Conservation (phyloP, 2,329 filamentous ascomycete species). For the Mycosphaerella sp. region DNA sequence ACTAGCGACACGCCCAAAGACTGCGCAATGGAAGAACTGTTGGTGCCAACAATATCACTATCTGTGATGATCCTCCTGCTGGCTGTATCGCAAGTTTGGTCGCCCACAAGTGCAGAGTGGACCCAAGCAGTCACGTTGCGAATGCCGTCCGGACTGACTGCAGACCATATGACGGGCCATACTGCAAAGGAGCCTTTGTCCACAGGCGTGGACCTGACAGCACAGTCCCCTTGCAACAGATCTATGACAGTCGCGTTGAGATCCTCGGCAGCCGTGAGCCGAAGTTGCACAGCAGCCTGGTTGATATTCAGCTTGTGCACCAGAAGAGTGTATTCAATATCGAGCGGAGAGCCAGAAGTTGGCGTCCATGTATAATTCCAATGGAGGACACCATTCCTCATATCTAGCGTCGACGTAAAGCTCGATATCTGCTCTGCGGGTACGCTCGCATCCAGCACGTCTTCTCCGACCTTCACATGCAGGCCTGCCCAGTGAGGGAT, state of each 20-base stretch:
- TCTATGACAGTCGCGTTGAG: conserved; percentile 56
- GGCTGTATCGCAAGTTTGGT: conserved; percentile 34
- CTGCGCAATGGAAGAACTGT: conserved; percentile 60
- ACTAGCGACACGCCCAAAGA: conserved; percentile 49
- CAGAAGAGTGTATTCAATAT: conserved; percentile 60
- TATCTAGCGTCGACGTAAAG: conserved; percentile 56
- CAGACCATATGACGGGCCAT: conserved; percentile 53
- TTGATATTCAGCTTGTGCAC: conserved; percentile 58
- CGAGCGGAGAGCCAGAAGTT: conserved; percentile 42
- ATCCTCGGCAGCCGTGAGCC: conserved; percentile 50
- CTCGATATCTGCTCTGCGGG: conserved; percentile 52
- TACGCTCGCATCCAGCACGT: conserved; percentile 55
- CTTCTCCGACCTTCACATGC: conserved; percentile 49
- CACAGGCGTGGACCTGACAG: conserved; percentile 57
- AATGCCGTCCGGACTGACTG: conserved; percentile 58
- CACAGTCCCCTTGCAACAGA: conserved; percentile 60
- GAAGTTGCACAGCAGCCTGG: conserved; percentile 54
- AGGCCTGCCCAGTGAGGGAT: conserved; percentile 63
- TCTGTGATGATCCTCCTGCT: conserved; percentile 42
- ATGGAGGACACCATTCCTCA: conserved; percentile 55
- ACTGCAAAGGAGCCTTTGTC: conserved; percentile 50
- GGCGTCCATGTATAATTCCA: conserved; percentile 65
- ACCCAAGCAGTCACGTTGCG: conserved; percentile 57
- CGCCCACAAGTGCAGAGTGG: conserved; percentile 46
- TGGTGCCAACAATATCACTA: conserved; percentile 46